Evolutionary conservation across 768 basidiomycete genomes (phyloP), one percentile per base, ranked within the genome.

Genomic region (Cantharellus anzutake): DNA sequence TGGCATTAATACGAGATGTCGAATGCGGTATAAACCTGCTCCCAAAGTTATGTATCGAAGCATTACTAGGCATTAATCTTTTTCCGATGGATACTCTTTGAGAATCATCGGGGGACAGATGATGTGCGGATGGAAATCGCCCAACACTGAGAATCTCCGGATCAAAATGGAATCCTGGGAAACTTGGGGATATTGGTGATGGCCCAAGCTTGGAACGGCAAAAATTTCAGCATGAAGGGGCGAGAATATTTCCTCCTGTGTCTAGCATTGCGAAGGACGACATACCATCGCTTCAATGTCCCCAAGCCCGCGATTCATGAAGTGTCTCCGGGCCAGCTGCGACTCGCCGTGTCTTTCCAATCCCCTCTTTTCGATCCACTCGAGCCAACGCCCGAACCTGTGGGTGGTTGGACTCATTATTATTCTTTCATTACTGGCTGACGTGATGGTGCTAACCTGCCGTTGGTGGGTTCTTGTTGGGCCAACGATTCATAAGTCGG

Each of bases 21-120:
- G 86, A 72, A 65, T 91, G 88, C 5, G 88, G 87, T 41, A 91
- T 73, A 68, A 91, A 91, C 14, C 87, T 78, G 20, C 87, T 90
- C 29, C 88, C 88, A 67, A 91, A 89, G 48, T 85, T 78, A 65
- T 82, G 82, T 56, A 90, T 69, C 62, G 76, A 77, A 37, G 35
- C 52, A 55, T 11, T 7, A 37, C 11, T 11, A 11, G 11, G 35
- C 11, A 37, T 7, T 11, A 55, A 14, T 37, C 52, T 11, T 11
- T 55, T 7, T 11, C 52, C 52, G 38, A 37, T 7, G 7, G 52
- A 55, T 11, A 55, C 7, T 11, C 52, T 11, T 55, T 7, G 52
- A 11, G 11, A 37, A 7, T 7, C 35, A 11, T 37, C 52, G 38
- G 7, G 52, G 35, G 52, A 55, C 38, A 11, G 35, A 11, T 37